Evolutionary conservation across 1,284 basidiomycete genomes (phyloP), one percentile per base, ranked within the genome.

Genomic region (Pseudozyma thailandica): DNA sequence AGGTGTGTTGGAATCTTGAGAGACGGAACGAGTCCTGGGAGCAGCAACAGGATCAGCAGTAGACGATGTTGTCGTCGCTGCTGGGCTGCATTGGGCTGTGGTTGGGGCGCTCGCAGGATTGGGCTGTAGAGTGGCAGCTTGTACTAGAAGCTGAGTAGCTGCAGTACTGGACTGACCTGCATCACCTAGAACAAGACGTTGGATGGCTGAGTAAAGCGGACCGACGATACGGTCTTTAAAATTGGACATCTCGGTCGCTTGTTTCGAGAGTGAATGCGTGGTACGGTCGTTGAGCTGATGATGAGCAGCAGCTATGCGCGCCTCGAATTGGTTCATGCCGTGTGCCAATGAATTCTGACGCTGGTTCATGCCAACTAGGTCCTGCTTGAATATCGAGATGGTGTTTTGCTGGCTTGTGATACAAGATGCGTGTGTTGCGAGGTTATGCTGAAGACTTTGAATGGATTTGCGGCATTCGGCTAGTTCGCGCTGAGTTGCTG

Each of bases 251-350:
- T 47, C 20, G 0, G 3, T 20, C 7, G 26, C 31, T 35, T 62
- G 57, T 21, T 53, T 42, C 4, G 20, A 12, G 0, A 51, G 6
- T 4, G 31, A 9, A 20, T 55, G 18, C 2, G 12, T 51, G 18
- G 49, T 27, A 0, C n/a, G 23, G 6, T 62, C 49, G 6, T 21
- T 33, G 20, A 62, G 52, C 38, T 55, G 52, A 18, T 20, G 30
- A 27, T 62, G 52, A 38, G 52, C 59, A 0, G 13, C 30, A 6
- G 31, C 7, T 2, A 51, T n/a, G 6, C 33, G 52, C 0, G 13
- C n/a, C 26, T 62, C 48, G 30, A 62, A 38, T 7, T 55, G 47
- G 15, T 21, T 1, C 15, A 50, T 15, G 9, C 30, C 16, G 20
- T 47, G 43, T 2, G 21, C 33, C 6, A 30, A 2, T 2, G 9